Evolutionary conservation across 2,329 filamentous ascomycete genomes (phyloP).

Genomic region (Paraconiothyrium brasiliense): DNA sequence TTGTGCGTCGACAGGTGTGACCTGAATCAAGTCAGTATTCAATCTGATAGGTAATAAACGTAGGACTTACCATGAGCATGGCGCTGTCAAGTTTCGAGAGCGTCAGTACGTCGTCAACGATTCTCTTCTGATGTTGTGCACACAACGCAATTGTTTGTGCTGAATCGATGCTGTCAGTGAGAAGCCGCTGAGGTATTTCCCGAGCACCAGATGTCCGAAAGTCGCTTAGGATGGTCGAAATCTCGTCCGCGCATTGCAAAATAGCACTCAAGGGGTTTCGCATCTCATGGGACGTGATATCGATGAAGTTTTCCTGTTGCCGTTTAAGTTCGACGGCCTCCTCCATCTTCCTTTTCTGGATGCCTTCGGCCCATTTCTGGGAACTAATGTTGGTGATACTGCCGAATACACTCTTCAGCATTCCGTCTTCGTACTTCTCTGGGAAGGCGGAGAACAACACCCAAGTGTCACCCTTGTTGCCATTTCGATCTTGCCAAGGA

Average conservation of each 20-base stretch:
- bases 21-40: slow-evolving; percentile 21
- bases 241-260: slow-evolving; percentile 79
- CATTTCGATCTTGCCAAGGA: slow-evolving; percentile 68
- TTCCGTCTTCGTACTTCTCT: slow-evolving; percentile 70
- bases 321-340: slow-evolving; percentile 84
- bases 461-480: slow-evolving; percentile 74
- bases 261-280: slow-evolving; percentile 79
- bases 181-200: slow-evolving; percentile 56
- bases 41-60: too few species aligned
- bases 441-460: slow-evolving; percentile 80
- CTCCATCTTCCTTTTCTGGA: slow-evolving; percentile 79
- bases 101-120: slow-evolving; percentile 59
- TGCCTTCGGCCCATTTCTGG: slow-evolving; percentile 84
- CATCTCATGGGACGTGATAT: slow-evolving; percentile 81
- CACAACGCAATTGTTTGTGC: slow-evolving; percentile 81
- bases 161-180: slow-evolving; percentile 73
- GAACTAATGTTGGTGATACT: slow-evolving; percentile 86
- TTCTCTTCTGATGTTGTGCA: slow-evolving; percentile 78
- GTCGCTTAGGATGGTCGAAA: slow-evolving; percentile 61
- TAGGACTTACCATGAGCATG: slow-evolving; percentile 64
- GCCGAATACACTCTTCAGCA: slow-evolving; percentile 78
- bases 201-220: slow-evolving; percentile 59
- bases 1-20: slow-evolving; percentile 75
- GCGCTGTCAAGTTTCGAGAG: slow-evolving; percentile 74
- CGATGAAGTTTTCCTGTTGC: slow-evolving; percentile 84